Base-by-base conservation (phyloP, 2,329 filamentous ascomycete genomes). In the Phaeosphaeriaceae sp. region DNA sequence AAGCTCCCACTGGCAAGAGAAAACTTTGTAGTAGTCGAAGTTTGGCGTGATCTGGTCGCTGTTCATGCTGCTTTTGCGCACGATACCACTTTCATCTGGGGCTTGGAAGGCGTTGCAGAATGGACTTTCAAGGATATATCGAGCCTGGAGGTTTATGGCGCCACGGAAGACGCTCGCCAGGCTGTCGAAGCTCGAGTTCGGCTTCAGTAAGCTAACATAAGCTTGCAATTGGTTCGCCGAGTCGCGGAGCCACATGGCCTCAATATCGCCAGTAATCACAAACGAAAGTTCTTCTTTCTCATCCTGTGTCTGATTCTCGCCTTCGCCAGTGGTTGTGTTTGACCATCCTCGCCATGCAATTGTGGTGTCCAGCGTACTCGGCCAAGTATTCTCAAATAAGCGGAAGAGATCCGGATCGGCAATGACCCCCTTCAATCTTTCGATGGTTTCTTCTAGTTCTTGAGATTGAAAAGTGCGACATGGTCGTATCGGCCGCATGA, bases 281-380 rank as follows among this genome's bases (percentile, higher is more conserved):
- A 85, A 86, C 11, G 83, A 82, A 53, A 89, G 76, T 75, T 91
- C 89, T 71, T 66, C 62, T 2, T 61, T 47, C 15, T 42, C 48
- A 2, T 40, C 48, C 15, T 54, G 51, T 6, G 56, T 5, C 10
- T 21, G 15, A 24, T 41, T 54, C 44, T 57, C 60, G 49, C 54
- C 17, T 1, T 15, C 15, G 7, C 48, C 53, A 15, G 44, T 46
- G 0, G 82, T 77, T 58, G 84, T 80, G 56, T 86, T 82, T 7
- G 81, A 81, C 52, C 79, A 77, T 1, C 90, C 90, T 51, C 83
- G 85, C 89, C 89, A 92, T 56, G 83, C 83, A 48, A 92, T 84
- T 0, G 89, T 90, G 0, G 89, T 92, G 70, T 92, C 90, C n/a
- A 93, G 79, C 0, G 90, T 91, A 74, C 90, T 92, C 0, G 90